A percentile compares a stretch with the other conserved stretches of the same genome.
Conservation (phyloP, 2,329 filamentous ascomycete genomes). For the Aureobasidium leucospermi region DNA sequence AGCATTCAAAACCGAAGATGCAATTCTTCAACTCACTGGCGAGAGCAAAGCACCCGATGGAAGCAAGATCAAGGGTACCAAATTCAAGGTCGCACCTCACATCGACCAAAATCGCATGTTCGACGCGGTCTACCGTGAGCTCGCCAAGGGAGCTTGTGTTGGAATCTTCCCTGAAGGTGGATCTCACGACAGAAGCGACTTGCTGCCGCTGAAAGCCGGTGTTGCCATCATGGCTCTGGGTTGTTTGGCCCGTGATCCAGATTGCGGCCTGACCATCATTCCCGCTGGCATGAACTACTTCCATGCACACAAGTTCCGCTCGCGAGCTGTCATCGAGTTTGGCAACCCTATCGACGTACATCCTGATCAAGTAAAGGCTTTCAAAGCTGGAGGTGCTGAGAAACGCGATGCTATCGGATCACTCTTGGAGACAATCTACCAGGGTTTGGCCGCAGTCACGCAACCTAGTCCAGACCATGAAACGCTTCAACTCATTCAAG, state of each 20-base stretch:
- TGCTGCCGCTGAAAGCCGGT: constrained; percentile 92
- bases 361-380: constrained; percentile 73
- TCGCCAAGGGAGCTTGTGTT: constrained; percentile 77
- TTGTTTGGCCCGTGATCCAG: constrained; percentile 72
- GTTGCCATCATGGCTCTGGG: constrained; percentile 97
- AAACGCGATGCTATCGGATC: constrained; percentile 80
- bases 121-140: constrained; percentile 81
- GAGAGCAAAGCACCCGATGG: constrained; percentile 53
- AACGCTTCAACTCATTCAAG: constrained; percentile 82
- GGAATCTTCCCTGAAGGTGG: constrained; percentile 96
- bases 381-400: constrained; percentile 60
- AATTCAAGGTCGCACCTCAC: constrained; percentile 83
- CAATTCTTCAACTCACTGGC: constrained; percentile 75
- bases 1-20: constrained; percentile 68
- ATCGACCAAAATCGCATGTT: constrained; percentile 93
- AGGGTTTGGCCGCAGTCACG: constrained; percentile 78
- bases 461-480: constrained; percentile 91
- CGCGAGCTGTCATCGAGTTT: constrained; percentile 90
- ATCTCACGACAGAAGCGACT: constrained; percentile 86
- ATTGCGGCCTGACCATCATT: constrained; percentile 87
- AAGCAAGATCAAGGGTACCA: constrained; percentile 64
- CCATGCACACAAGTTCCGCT: constrained; percentile 96
- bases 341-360: constrained; percentile 83
- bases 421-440: constrained; percentile 78
- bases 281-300: constrained; percentile 99